phyloP scores from a whole-genome alignment of 495 filamentous ascomycete genomes.

The Neurospora sublineolata region DNA sequence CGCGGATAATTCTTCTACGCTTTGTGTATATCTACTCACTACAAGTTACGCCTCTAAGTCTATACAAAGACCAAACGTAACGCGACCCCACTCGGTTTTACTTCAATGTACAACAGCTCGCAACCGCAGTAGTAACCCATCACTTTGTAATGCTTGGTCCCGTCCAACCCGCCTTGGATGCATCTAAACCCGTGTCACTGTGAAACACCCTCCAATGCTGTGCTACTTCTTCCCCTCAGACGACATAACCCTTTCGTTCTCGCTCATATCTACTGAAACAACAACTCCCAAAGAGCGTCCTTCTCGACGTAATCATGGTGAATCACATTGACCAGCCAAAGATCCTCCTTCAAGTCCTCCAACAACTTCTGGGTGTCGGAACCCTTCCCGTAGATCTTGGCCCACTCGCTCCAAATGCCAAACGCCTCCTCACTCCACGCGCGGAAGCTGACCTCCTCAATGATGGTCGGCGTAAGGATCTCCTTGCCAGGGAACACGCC shows the following conservation, averaged over 20 bases:
- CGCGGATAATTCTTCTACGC: neutral
- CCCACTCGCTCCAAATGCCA: slow-evolving; percentile 91
- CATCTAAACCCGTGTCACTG: neutral
- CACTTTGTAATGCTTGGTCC: neutral
- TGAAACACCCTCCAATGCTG: neutral
- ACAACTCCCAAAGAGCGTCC: slow-evolving; percentile 52
- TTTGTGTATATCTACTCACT: neutral
- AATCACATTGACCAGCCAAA: slow-evolving; percentile 85
- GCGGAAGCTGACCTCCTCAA: slow-evolving; percentile 88
- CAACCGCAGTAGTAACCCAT: neutral
- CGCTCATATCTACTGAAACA: slow-evolving; percentile 19
- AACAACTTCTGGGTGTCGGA: slow-evolving; percentile 57
- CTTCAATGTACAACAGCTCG: neutral
- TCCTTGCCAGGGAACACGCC: slow-evolving; percentile 93
- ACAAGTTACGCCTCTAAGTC: neutral
- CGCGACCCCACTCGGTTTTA: neutral
- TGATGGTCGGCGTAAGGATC: slow-evolving; percentile 94
- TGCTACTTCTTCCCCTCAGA: neutral
- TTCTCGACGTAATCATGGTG: slow-evolving; percentile 67
- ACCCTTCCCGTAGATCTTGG: slow-evolving; percentile 60
- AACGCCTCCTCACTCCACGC: slow-evolving; percentile 96
- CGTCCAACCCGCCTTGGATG: neutral
- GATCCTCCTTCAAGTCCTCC: slow-evolving; percentile 49
- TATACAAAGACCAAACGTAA: neutral
- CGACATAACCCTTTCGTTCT: neutral